phyloP scores from a whole-genome alignment of 257 asterid species.

The Nicotiana sylvestris region DNA sequence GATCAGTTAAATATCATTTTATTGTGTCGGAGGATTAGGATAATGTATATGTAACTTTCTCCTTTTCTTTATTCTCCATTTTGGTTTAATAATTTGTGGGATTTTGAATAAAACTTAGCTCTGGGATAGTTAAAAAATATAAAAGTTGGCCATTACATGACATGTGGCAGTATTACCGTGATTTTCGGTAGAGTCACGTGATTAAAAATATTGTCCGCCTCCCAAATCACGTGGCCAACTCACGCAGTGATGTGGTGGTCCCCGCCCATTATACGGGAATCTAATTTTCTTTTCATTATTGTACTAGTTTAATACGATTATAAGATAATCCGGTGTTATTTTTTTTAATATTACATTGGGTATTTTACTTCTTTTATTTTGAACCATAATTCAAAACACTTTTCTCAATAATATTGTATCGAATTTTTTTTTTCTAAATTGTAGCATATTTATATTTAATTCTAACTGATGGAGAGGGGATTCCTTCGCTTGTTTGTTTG shows the following conservation, averaged over 20 bases:
- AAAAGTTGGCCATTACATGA: not conserved
- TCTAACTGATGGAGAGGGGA: too few species aligned
- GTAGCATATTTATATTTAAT: too few species aligned
- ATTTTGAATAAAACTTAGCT: not conserved
- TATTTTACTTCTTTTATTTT: too few species aligned
- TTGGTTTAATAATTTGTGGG: not conserved
- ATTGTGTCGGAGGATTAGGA: constrained; percentile 37
- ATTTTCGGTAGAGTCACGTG: constrained; percentile 66
- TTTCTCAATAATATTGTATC: too few species aligned
- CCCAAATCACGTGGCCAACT: constrained; percentile 95
- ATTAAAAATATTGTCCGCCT: constrained; percentile 56
- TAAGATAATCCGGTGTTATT: too few species aligned
- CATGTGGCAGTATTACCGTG: constrained; percentile 42
- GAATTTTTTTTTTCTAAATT: too few species aligned
- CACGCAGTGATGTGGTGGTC: constrained; percentile 43
- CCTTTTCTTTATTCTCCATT: not conserved
- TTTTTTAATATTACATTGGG: too few species aligned
- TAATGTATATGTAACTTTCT: constrained; percentile 9
- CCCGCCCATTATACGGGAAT: constrained; percentile 23
- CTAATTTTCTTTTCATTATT: not conserved
- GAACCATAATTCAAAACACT: too few species aligned
- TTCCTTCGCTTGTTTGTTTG: too few species aligned
- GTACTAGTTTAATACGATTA: too few species aligned
- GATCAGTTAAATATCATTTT: constrained; percentile 77
- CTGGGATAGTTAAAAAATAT: not conserved